Percentiles rank a stretch among this genome's conserved stretches.
Evolutionary conservation across 2,329 filamentous ascomycete genomes (phyloP).

Genomic region (Aspergillus cejpii): DNA sequence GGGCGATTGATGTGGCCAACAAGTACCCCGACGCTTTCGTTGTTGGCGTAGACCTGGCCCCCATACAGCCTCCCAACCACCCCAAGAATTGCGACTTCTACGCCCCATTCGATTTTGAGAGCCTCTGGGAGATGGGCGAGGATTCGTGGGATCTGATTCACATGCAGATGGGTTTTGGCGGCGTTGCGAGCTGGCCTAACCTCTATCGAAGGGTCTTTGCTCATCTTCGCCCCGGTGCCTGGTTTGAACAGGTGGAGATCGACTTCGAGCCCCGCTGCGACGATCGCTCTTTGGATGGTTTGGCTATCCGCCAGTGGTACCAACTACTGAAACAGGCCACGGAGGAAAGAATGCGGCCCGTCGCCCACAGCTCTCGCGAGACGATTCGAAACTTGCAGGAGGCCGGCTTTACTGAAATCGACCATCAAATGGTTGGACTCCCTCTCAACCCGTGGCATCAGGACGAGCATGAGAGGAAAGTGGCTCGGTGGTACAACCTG

Average conservation of each 20-base stretch:
- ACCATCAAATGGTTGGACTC: conserved; percentile 60
- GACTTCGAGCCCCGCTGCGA: conserved; percentile 72
- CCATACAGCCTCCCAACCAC: conserved; percentile 61
- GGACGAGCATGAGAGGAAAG: conserved; percentile 57
- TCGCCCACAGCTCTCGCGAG: conserved; percentile 55
- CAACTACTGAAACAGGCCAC: conserved; percentile 62
- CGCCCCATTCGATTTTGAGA: conserved; percentile 68
- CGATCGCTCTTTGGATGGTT: conserved; percentile 52
- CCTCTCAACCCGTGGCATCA: conserved; percentile 68
- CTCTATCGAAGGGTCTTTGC: conserved; percentile 65
- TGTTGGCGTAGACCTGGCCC: conserved; percentile 55
- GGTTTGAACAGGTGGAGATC: conserved; percentile 85
- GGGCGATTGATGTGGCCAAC: conserved; percentile 81
- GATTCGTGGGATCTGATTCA: conserved; percentile 77
- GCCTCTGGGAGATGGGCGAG: conserved; percentile 61
- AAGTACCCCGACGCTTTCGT: conserved; percentile 55
- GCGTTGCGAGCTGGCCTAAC: conserved; percentile 66
- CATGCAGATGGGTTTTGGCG: conserved; percentile 70
- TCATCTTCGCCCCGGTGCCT: conserved; percentile 69
- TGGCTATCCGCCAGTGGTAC: conserved; percentile 63
- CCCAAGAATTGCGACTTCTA: conserved; percentile 62
- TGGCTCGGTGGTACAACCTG: conserved; percentile 79
- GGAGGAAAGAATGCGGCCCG: conserved; percentile 55
- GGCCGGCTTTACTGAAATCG: conserved; percentile 74
- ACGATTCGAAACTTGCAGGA: conserved; percentile 57